These are phyloP conservation scores for Pseudogymnoascus sp. DNA, from an alignment of 2,329 filamentous ascomycete genomes.

Conservation along the genomic window DNA sequence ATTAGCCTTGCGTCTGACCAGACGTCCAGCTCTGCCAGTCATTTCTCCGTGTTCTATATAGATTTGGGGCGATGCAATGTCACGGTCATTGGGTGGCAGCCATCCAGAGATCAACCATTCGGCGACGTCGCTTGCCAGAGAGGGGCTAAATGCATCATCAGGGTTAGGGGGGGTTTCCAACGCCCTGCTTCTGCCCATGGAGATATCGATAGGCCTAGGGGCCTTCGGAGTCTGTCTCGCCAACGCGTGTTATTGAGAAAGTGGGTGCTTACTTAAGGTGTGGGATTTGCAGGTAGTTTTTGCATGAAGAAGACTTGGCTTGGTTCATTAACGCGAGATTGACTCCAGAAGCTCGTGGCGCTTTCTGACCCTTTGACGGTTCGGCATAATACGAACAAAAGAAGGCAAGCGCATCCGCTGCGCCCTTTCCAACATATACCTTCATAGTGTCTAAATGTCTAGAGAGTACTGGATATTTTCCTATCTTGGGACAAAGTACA, in stretches of 20 bases:
- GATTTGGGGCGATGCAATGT: not conserved
- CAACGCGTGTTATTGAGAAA: not conserved
- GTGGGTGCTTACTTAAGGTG: not conserved
- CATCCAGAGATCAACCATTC: not conserved
- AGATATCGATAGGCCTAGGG: not conserved
- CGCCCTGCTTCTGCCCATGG: not conserved
- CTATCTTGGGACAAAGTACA: not conserved
- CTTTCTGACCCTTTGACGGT: not conserved
- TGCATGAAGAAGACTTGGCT: not conserved
- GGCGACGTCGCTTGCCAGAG: not conserved
- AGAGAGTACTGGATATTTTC: not conserved
- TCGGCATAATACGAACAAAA: not conserved
- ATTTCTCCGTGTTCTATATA: not conserved
- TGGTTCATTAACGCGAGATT: not conserved
- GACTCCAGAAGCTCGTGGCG: not conserved
- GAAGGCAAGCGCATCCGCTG: not conserved
- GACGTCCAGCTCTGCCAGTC: conserved; percentile 6
- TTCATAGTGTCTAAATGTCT: not conserved
- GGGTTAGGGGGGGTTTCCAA: not conserved
- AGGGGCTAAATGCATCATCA: not conserved
- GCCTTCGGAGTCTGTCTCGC: not conserved
- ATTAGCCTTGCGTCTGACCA: conserved; percentile 1
- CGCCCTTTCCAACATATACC: not conserved
- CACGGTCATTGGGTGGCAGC: not conserved
- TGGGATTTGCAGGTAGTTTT: not conserved